Conservation (phyloP, 2,329 filamentous ascomycete genomes). For the Ceratocystis destructans region DNA sequence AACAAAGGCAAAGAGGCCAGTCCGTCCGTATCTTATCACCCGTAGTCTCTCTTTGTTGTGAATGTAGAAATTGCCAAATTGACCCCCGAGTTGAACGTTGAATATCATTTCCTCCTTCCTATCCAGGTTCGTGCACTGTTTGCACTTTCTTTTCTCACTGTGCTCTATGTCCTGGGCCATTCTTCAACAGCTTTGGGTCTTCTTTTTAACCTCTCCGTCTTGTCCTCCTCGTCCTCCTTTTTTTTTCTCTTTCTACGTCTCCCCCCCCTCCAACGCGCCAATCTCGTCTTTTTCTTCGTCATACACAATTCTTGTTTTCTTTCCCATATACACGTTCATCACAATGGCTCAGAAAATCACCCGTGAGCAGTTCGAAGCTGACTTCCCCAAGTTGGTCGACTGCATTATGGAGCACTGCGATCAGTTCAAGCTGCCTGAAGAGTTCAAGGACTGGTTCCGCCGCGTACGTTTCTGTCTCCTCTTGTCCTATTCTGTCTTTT, state of each 20-base stretch:
- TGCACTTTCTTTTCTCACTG: background rate
- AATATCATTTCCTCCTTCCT: background rate
- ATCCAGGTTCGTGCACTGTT: background rate
- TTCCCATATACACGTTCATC: constrained; percentile 6
- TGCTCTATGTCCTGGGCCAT: background rate
- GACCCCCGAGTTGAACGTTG: background rate
- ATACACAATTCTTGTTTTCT: too few relatives aligned
- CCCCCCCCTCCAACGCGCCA: too few relatives aligned
- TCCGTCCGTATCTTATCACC: too few relatives aligned
- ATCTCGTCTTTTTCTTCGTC: too few relatives aligned
- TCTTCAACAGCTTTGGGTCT: background rate
- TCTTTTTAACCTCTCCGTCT: background rate
- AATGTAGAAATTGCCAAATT: too few relatives aligned
- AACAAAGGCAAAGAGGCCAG: too few relatives aligned
- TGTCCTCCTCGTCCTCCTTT: background rate
- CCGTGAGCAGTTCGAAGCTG: constrained; percentile 72
- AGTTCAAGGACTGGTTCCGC: constrained; percentile 76
- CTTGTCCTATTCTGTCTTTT: background rate
- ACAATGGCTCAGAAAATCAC: constrained; percentile 49
- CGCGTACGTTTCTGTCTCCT: constrained; percentile 38
- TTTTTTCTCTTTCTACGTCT: background rate
- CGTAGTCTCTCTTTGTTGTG: too few relatives aligned
- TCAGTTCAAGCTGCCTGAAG: constrained; percentile 68
- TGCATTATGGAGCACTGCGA: constrained; percentile 67
- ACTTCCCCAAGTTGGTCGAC: constrained; percentile 76